Conservation (phyloP, 768 basidiomycete genomes). For the Roridomyces roridus region DNA sequence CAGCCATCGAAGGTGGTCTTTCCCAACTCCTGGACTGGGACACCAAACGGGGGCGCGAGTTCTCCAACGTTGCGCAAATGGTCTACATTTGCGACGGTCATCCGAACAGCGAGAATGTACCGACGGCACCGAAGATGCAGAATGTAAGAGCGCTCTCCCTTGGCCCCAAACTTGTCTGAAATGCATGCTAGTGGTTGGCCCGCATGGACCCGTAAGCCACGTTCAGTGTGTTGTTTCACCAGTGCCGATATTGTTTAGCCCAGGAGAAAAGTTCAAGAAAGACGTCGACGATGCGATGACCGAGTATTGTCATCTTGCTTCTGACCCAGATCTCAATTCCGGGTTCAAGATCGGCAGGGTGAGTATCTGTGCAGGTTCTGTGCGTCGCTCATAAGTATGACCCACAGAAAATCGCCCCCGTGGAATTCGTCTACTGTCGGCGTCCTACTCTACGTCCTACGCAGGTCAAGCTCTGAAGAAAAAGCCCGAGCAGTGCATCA, state of each 20-base stretch:
- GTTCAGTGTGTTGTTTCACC: too few species aligned
- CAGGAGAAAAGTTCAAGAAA: constrained; percentile 54
- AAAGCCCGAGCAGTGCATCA: constrained; percentile 61
- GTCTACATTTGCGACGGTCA: constrained; percentile 69
- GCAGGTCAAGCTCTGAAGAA: constrained; percentile 46
- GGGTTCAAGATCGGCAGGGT: constrained; percentile 59
- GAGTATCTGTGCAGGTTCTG: too few species aligned
- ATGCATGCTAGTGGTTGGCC: constrained; percentile 40
- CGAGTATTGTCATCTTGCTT: constrained; percentile 61
- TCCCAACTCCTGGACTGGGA: constrained; percentile 64
- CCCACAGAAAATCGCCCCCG: constrained; percentile 62
- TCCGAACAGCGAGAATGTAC: constrained; percentile 52
- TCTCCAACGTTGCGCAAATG: constrained; percentile 74
- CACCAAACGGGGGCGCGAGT: constrained; percentile 73
- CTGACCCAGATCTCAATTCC: constrained; percentile 40
- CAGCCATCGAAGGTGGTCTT: constrained; percentile 66
- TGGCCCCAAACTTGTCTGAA: constrained; percentile 25
- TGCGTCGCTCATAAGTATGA: too few species aligned
- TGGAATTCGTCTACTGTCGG: constrained; percentile 82
- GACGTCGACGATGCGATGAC: constrained; percentile 60
- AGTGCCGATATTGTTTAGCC: constrained; percentile 23
- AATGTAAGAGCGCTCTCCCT: constrained; percentile 40
- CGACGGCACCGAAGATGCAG: constrained; percentile 63
- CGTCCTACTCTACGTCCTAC: constrained; percentile 66
- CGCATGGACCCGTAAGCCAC: constrained; percentile 35